Percentiles rank a stretch among this genome's conserved stretches.
These are phyloP conservation scores for Fimicolochytrium jonesii DNA, from an alignment of 192 early-diverging fungal genomes.

Conservation along the genomic window DNA sequence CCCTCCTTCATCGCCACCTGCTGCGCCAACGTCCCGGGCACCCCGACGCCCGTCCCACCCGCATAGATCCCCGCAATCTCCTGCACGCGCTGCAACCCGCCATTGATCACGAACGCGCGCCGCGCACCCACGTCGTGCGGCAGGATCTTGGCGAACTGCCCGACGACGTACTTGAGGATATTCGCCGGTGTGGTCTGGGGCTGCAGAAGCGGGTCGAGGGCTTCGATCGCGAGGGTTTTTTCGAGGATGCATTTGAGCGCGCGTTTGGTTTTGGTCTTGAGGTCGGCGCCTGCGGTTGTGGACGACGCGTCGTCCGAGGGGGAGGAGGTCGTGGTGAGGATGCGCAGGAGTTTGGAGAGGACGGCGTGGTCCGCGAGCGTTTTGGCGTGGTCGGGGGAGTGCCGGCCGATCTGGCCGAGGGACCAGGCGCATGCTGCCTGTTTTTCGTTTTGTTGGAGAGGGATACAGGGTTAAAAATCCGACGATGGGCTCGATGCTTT, in stretches of 20 bases:
- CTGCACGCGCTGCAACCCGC: slow-evolving; percentile 48
- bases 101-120: slow-evolving; percentile 49
- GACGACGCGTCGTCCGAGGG: not conserved
- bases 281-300: slow-evolving; percentile 36
- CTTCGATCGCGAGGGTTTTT: slow-evolving; percentile 50
- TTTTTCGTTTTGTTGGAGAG: no score
- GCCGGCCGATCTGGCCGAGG: slow-evolving; percentile 56
- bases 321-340: slow-evolving; percentile 30
- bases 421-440: slow-evolving; percentile 57
- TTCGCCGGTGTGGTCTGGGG: slow-evolving; percentile 41
- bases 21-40: slow-evolving; percentile 3
- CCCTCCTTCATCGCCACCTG: slow-evolving; percentile 11
- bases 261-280: slow-evolving; percentile 52
- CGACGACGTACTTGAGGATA: slow-evolving; percentile 57
- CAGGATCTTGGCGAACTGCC: slow-evolving; percentile 55
- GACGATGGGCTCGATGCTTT: no score
- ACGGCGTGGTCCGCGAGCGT: slow-evolving; percentile 50
- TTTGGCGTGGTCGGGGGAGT: slow-evolving; percentile 59
- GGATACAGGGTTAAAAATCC: no score
- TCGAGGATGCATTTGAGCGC: slow-evolving; percentile 51
- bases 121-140: slow-evolving; percentile 55
- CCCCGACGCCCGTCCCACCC: slow-evolving; percentile 13
- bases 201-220: slow-evolving; percentile 51
- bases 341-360: slow-evolving; percentile 48
- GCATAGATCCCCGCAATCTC: slow-evolving; percentile 47